Evolutionary conservation across 495 filamentous ascomycete species (phyloP), one percentile per base, ranked within the genome.

Genomic region (Aspergillus egyptiacus): DNA sequence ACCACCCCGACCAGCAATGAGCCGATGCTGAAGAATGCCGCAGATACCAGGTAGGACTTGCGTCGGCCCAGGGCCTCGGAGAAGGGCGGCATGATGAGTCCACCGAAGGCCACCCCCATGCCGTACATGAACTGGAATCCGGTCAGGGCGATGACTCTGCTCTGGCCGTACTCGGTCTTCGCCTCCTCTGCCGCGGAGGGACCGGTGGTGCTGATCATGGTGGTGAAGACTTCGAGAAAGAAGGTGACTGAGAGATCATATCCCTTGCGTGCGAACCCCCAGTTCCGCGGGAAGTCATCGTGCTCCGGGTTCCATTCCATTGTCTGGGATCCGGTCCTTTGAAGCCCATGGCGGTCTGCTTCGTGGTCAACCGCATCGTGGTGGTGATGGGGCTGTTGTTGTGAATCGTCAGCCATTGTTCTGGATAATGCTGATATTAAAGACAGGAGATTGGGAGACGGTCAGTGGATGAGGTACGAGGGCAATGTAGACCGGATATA

Each of bases 1-100:
- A 65, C 56, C 0, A 58, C 36, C 6, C 62, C 72, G 15, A 75
- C 67, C 6, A 74, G 19, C 6, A 73, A 36, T 28, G 71, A 75
- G 36, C 62, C 70, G 14, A 69, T 33, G 25, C 61, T 57, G 43
- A 65, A 76, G 3, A 72, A 31, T 0, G 56, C 51, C 10, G 64
- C 66, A 11, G 72, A 70, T 1, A 63, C 27, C 9, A 75, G 57
- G 30, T 79, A 79, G 8, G 74, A 59, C 7, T 51, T 60, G 33
- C 69, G 71, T 17, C 74, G 69, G 1, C 76, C 75, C 38, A 77
- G 73, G 0, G 65, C 53, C 46, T 79, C 76, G 0, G 72, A 72
- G 33, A 65, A 71, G n/a, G 76, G 71, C 10, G 74, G 72, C 33
- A 77, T 68, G 2, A 79, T 31, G 4, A 79, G 55, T 8, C 66